Evolutionary conservation across 352 stramenopile genomes (phyloP), one percentile per base, ranked within the genome.

Genomic region (Globisporangium recalcitrans): DNA sequence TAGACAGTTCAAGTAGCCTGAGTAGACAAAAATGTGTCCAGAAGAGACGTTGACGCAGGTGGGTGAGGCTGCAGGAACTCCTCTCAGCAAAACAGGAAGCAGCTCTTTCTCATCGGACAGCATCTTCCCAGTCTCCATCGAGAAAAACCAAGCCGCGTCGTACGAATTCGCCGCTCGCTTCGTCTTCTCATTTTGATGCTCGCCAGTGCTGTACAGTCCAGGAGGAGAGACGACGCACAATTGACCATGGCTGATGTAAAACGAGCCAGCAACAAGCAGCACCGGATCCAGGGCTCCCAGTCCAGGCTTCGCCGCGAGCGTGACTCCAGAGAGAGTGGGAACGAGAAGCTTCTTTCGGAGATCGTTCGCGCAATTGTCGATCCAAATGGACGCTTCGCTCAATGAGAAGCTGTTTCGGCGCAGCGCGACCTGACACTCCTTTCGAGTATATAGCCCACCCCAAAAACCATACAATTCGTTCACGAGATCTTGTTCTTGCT

Each of bases 71-170:
- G 80, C 82, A 44, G 82, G 75, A 48, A 89, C 70, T 14, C 79
- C 81, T 36, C 78, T 80, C 8, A 92, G 62, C 5, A 84, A 49
- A 27, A 87, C 61, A 0, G 78, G 74, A n/a, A 73, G 59, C 2
- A 61, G 4, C 19, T 71, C 59, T 24, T 34, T 66, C 19, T 61
- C 68, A 22, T 72, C 46, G 29, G 56, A 61, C 9, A 77, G 51
- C 22, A 85, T 42, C 7, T 56, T 31, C 2, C 80, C 82, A 58
- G 65, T 73, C 6, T 72, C 62, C 34, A 87, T 68, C 4, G 75
- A 87, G 64, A 90, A 92, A 27, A 92, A 85, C 79, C 76, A 88
- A 2, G 80, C 80, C n/a, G 72, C 72, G 61, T 92, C 82, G 27
- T 69, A 75, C 3, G 78, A 72, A 38, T 72, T 84, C 26, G 69